Evolutionary conservation across 1,139 yeast species (phyloP), one percentile per base, ranked within the genome.

Genomic region (Lodderomyces jiufengensis): DNA sequence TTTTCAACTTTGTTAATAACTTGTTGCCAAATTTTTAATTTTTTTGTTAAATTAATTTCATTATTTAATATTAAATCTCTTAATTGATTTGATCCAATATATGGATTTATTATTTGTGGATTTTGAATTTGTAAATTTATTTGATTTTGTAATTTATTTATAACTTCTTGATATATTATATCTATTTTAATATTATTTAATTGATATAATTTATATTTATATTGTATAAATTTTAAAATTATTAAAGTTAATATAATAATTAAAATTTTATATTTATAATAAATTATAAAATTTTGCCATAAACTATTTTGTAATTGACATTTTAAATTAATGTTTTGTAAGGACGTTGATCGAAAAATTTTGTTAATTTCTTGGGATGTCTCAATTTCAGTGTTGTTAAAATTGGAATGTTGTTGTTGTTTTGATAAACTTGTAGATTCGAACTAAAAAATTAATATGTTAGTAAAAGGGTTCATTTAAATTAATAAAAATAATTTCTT

Each of bases 261-360:
- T 31, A 39, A 11, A 10, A 46, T 26, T 20, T 41, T 20, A 26
- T 50, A 49, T 47, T 69, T 74, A 46, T 72, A 69, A 34, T 67
- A 61, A 22, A 64, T 52, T 26, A 79, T 53, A 18, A 18, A 18
- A 4, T 78, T 66, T n/a, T 71, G 70, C 29, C 73, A 55, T 24
- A 81, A 51, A 36, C 81, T 70, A 43, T 73, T 74, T 44, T 76
- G 76, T 34, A 81, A 54, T 50, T 73, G 78, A 50, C 92, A 83
- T 40, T 67, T 70, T 41, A 80, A 55, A 38, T 80, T 72, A 55
- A 81, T 59, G 76, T 79, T 77, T 55, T 78, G 68, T 64, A 76
- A 63, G 70, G 88, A 80, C 70, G 77, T 71, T 64, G 90, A 82
- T 64, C 90, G 84, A 70, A 82, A 63, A 72, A 77, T 49, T 64